These are phyloP conservation scores for Acaromyces ingoldii DNA, from an alignment of 1,284 basidiomycete species.

Conservation along the genomic window DNA sequence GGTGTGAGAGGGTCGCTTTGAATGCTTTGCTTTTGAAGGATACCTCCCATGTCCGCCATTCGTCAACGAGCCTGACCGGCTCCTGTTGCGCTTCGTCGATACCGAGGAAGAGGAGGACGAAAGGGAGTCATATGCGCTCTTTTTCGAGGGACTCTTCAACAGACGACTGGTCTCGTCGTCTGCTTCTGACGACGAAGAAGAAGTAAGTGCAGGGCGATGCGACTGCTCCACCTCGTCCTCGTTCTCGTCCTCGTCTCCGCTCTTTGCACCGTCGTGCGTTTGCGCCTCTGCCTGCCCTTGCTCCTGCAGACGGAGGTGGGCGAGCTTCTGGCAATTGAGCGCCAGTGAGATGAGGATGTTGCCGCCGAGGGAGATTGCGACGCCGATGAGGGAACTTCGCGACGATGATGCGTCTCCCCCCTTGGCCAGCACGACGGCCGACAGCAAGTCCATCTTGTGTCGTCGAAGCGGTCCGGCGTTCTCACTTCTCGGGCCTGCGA, in stretches of 20 bases:
- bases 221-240: not conserved
- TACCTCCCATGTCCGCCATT: not conserved
- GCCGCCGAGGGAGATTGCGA: slow-evolving; percentile 73
- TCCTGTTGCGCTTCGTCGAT: too few relatives aligned
- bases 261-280: slow-evolving; percentile 51
- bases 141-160: too few relatives aligned
- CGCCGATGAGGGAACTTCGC: slow-evolving; percentile 62
- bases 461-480: too few relatives aligned
- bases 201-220: not conserved
- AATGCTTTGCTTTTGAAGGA: not conserved
- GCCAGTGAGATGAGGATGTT: slow-evolving; percentile 86
- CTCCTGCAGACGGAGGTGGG: slow-evolving; percentile 66
- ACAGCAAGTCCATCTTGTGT: too few relatives aligned
- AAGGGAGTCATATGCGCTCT: too few relatives aligned
- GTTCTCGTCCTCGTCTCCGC: slow-evolving; percentile 54
- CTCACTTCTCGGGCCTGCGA: too few relatives aligned
- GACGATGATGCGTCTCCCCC: too few relatives aligned
- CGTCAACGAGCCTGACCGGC: too few relatives aligned
- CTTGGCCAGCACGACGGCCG: too few relatives aligned
- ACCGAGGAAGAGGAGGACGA: too few relatives aligned
- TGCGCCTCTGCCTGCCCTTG: slow-evolving; percentile 17
- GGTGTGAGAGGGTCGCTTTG: not conserved
- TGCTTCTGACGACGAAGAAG: not conserved
- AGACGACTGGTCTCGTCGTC: too few relatives aligned
- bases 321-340: slow-evolving; percentile 73